Conservation (phyloP, 2,329 filamentous ascomycete genomes). For the Exophiala phaeomuriformis region DNA sequence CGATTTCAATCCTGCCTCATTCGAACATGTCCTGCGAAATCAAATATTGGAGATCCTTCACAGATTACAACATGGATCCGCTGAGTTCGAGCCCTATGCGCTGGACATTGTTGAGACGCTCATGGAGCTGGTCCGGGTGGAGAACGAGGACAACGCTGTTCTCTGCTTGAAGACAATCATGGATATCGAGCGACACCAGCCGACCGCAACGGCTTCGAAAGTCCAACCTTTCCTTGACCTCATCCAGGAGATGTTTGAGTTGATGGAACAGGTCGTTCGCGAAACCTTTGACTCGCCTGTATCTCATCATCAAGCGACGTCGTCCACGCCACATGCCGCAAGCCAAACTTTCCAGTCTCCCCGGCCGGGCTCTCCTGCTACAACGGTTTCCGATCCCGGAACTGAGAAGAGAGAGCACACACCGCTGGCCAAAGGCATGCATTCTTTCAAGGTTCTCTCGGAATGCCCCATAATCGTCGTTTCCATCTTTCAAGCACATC, state of each 20-base stretch:
- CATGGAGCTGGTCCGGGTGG: constrained; percentile 76
- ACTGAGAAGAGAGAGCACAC: constrained; percentile 75
- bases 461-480: constrained; percentile 99
- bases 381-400: constrained; percentile 67
- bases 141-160: constrained; percentile 99
- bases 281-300: constrained; percentile 84
- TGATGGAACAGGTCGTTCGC: constrained; percentile 88
- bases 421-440: constrained; percentile 84
- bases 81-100: constrained; percentile 83
- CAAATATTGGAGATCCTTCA: constrained; percentile 92
- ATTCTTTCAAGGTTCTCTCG: constrained; percentile 96
- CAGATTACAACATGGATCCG: constrained; percentile 66
- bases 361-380: constrained; percentile 79
- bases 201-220: constrained; percentile 69
- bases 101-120: constrained; percentile 82
- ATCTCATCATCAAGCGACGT: constrained; percentile 29
- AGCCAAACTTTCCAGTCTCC: constrained; percentile 73
- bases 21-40: constrained; percentile 90
- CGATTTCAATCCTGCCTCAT: constrained; percentile 82
- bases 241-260: constrained; percentile 92
- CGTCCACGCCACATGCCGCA: constrained; percentile 46
- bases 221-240: constrained; percentile 85
- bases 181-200: constrained; percentile 89
- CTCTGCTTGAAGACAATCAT: constrained; percentile 97
- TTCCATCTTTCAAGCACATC: constrained; percentile 92